Evolutionary conservation across 345 rosid species (phyloP), one percentile per base, ranked within the genome.

Genomic region (Populus davidiana): DNA sequence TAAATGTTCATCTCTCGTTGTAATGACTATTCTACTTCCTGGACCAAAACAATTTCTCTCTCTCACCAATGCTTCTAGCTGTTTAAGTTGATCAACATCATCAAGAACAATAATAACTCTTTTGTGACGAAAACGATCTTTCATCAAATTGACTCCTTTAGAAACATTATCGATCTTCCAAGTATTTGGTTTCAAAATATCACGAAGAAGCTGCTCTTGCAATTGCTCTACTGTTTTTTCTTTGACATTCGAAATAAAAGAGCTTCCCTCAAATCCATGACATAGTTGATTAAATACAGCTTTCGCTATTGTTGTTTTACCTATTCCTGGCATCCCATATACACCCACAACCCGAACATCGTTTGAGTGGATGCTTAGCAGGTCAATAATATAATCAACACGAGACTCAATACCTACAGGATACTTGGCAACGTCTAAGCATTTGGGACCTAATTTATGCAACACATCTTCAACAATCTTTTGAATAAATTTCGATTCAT

Each of bases 51-150:
- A 72, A 6, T 23, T 41, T 38, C 36, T 21, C n/a, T 38, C 52
- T 1, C 52, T n/a, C 27, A 23, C 54, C 12, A 73, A 61, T 21
- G 67, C 76, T 27, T 38, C 21, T 5, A 73, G 12, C 16, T 73
- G 76, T n/a, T 73, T 21, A 12, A 39, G 13, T 20, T 73, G 68
- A 61, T 73, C 54, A 23, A 41, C 17, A 61, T 73, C 67, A 73
- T 73, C 76, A 73, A 73, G 52, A 23, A 61, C 52, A 73, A 73
- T 9, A 73, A 73, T 38, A 73, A 73, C 68, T 36, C 76, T 73
- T 61, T 39, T 61, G 21, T 39, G n/a, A 20, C 38, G 4, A 21
- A 73, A 29, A 23, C 76, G 23, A n/a, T 61, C 43, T 73, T 25
- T 73, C 50, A 73, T 73, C 68, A 52, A n/a, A 16, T 39, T 38